Conservation (phyloP, 2,329 filamentous ascomycete species). For the Nemania diffusa region DNA sequence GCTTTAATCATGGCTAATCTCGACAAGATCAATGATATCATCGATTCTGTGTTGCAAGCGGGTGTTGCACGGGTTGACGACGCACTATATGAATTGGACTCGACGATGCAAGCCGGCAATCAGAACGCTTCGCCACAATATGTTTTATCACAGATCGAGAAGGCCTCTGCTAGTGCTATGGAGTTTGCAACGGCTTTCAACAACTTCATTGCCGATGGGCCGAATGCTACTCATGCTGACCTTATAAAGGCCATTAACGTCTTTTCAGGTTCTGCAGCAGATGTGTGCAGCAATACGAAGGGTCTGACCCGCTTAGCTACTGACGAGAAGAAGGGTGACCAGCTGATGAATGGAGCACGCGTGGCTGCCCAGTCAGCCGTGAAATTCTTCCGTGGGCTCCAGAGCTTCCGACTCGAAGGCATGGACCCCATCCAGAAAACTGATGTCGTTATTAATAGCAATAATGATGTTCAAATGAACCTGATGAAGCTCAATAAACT, state of each 20-base stretch:
- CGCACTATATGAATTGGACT: constrained; percentile 95
- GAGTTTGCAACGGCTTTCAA: constrained; percentile 99
- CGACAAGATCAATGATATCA: constrained; percentile 95
- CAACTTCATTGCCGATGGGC: constrained; percentile 96
- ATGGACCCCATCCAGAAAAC: constrained; percentile 93
- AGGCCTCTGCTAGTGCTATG: constrained; percentile 91
- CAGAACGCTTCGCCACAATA: constrained; percentile 96
- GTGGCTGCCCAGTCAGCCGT: constrained; percentile 88
- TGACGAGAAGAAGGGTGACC: constrained; percentile 93
- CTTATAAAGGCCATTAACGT: constrained; percentile 93
- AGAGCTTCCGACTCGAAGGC: constrained; percentile 92
- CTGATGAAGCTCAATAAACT: constrained; percentile 93
- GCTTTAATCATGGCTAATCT: constrained; percentile 86
- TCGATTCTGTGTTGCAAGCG: constrained; percentile 93
- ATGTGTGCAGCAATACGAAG: constrained; percentile 96
- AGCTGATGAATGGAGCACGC: constrained; percentile 82
- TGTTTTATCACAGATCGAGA: constrained; percentile 96
- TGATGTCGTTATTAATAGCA: constrained; percentile 96
- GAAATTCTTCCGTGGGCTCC: constrained; percentile 92
- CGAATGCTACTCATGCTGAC: constrained; percentile 87
- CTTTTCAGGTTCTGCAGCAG: constrained; percentile 89
- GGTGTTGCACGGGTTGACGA: constrained; percentile 95
- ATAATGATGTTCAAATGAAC: constrained; percentile 94
- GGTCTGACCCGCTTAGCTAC: constrained; percentile 91
- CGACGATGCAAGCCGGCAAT: constrained; percentile 97